Percentiles rank a stretch among this genome's conserved stretches.
These are phyloP conservation scores for Trichoderma sp. DNA, from an alignment of 2,329 filamentous ascomycete genomes.

Conservation along the genomic window DNA sequence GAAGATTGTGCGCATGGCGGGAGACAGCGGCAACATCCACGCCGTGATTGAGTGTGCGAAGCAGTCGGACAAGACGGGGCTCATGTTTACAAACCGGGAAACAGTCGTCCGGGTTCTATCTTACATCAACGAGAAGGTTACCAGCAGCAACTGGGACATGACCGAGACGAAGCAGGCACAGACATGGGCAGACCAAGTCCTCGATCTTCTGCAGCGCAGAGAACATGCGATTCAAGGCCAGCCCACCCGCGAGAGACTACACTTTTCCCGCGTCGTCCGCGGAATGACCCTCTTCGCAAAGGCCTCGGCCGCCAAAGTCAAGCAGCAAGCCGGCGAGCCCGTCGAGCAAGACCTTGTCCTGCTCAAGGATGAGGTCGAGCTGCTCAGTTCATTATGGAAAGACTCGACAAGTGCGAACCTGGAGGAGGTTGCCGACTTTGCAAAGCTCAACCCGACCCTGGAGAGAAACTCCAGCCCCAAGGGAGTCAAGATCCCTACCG, in stretches of 20 bases:
- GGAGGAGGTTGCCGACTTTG: constrained; percentile 31
- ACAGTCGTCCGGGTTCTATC: constrained; percentile 37
- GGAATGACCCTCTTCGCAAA: constrained; percentile 37
- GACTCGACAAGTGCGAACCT: constrained; percentile 29
- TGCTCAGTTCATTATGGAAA: constrained; percentile 35
- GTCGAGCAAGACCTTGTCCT: constrained; percentile 32
- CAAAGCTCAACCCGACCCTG: constrained; percentile 30
- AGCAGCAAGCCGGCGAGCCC: constrained; percentile 30
- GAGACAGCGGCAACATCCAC: constrained; percentile 44
- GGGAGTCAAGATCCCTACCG: constrained; percentile 15
- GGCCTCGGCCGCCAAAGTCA: constrained; percentile 33
- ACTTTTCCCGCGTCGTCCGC: constrained; percentile 35
- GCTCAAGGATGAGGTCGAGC: constrained; percentile 36
- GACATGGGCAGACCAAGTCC: constrained; percentile 48
- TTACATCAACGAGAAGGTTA: constrained; percentile 42
- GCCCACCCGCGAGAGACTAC: constrained; percentile 29
- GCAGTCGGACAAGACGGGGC: constrained; percentile 48
- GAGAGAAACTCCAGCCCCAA: constrained; percentile 24
- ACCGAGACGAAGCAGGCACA: constrained; percentile 46
- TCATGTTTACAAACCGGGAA: constrained; percentile 47
- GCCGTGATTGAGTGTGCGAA: constrained; percentile 54
- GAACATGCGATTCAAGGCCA: constrained; percentile 38
- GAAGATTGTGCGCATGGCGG: constrained; percentile 47
- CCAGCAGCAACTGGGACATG: constrained; percentile 40
- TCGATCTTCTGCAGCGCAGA: constrained; percentile 52